Percentiles rank a stretch among this genome's conserved stretches.
These are phyloP conservation scores for Knufia fluminis DNA, from an alignment of 2,329 filamentous ascomycete species.

Conservation along the genomic window DNA sequence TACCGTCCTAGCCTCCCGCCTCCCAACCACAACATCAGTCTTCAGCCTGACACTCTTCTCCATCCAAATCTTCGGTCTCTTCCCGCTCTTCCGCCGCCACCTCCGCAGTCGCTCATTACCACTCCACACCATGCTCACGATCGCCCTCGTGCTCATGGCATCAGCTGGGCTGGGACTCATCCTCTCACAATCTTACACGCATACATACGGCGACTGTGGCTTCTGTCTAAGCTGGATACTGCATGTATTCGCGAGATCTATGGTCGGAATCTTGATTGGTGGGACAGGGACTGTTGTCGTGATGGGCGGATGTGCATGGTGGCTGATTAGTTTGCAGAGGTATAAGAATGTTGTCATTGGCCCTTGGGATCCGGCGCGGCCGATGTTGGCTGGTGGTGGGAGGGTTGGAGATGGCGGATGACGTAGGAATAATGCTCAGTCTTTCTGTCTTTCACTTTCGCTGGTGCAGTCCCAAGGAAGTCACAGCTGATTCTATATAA, in stretches of 20 bases:
- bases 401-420: constrained; percentile 16
- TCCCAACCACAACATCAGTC: constrained; percentile 85
- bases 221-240: constrained; percentile 39
- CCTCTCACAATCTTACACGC: constrained; percentile 39
- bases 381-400: constrained; percentile 35
- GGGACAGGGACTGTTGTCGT: constrained; percentile 63
- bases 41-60: constrained; percentile 92
- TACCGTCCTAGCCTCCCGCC: constrained; percentile 80
- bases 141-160: constrained; percentile 66
- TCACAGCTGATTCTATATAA: background rate
- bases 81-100: constrained; percentile 92
- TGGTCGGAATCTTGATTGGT: constrained; percentile 68
- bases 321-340: constrained; percentile 91
- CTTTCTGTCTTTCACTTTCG: too few species aligned
- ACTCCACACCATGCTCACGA: constrained; percentile 69
- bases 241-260: constrained; percentile 45
- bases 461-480: too few species aligned
- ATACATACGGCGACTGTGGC: constrained; percentile 26
- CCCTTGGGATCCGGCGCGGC: constrained; percentile 92
- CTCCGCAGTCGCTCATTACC: constrained; percentile 71
- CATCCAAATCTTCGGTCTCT: constrained; percentile 93
- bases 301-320: constrained; percentile 95
- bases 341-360: constrained; percentile 99
- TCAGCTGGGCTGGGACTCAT: constrained; percentile 65
- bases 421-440: too few species aligned